phyloP scores from a whole-genome alignment of 768 basidiomycete genomes.

The Hemileccinum rubropunctum region DNA sequence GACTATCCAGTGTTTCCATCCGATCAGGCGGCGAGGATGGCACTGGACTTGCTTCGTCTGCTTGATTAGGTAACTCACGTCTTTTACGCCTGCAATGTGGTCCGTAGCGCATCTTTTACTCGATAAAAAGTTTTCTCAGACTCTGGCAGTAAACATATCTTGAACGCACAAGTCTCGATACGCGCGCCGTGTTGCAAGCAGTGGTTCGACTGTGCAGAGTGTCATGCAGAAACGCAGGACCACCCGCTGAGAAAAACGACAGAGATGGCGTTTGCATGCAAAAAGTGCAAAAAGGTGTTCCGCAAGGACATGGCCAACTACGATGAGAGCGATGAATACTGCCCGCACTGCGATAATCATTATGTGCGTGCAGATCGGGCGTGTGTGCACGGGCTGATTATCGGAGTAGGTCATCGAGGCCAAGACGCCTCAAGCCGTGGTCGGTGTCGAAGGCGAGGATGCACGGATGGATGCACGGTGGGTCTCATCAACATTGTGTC shows the following conservation, averaged over 20 bases:
- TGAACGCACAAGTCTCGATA: slow-evolving; percentile 95
- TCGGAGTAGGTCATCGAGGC: slow-evolving; percentile 79
- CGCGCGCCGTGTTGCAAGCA: slow-evolving; percentile 96
- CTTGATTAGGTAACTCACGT: neutral
- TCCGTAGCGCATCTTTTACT: slow-evolving; percentile 13
- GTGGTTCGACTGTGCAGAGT: slow-evolving; percentile 97
- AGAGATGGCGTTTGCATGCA: slow-evolving; percentile 85
- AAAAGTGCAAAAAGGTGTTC: slow-evolving; percentile 94
- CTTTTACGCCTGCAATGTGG: slow-evolving; percentile 19
- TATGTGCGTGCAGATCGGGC: slow-evolving; percentile 60
- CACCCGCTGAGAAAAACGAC: slow-evolving; percentile 71
- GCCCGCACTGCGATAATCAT: slow-evolving; percentile 97
- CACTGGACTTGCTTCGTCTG: slow-evolving; percentile 5
- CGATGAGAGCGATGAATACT: slow-evolving; percentile 97
- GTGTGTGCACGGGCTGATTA: neutral
- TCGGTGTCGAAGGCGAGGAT: slow-evolving; percentile 91
- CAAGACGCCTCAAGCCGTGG: slow-evolving; percentile 81
- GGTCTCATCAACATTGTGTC: slow-evolving; percentile 25
- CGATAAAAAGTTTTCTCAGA: neutral
- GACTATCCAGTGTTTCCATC: slow-evolving; percentile 25
- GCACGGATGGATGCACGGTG: slow-evolving; percentile 83
- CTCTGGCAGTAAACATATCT: slow-evolving; percentile 78
- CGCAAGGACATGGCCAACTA: slow-evolving; percentile 90
- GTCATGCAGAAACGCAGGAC: slow-evolving; percentile 81
- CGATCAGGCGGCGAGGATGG: slow-evolving; percentile 14